Evolutionary conservation across 202 grass and related monocot genomes (phyloP).

Genomic region (Zizania palustris): DNA sequence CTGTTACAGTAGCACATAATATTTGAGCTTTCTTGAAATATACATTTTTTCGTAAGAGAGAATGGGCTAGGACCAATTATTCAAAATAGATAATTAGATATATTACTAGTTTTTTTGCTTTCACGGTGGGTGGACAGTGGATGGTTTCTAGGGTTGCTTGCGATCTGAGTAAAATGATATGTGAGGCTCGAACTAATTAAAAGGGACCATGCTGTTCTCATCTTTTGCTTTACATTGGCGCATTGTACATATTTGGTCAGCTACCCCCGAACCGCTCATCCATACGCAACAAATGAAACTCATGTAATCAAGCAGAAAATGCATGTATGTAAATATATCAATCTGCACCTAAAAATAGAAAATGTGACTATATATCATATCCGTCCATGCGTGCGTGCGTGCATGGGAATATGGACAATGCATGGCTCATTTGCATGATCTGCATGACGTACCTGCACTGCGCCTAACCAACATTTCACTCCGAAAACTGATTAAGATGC

Average conservation of each 20-base stretch:
- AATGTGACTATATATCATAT: not conserved
- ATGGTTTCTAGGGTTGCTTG: slow-evolving; percentile 75
- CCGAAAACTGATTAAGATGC: not conserved
- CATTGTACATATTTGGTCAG: slow-evolving; percentile 49
- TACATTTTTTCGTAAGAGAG: not conserved
- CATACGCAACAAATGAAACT: slow-evolving; percentile 40
- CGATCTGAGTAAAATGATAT: slow-evolving; percentile 84
- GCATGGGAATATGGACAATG: slow-evolving; percentile 43
- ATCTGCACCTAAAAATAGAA: slow-evolving; percentile 9
- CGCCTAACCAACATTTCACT: slow-evolving; percentile 29
- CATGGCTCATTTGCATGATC: slow-evolving; percentile 30
- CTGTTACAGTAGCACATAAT: slow-evolving; percentile 8
- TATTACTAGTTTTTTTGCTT: slow-evolving; percentile 55
- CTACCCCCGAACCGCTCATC: slow-evolving; percentile 49
- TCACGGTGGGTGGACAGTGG: slow-evolving; percentile 57
- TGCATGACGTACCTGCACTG: slow-evolving; percentile 37
- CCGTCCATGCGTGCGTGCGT: slow-evolving; percentile 35
- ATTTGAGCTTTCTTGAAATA: not conserved
- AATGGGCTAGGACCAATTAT: slow-evolving; percentile 32
- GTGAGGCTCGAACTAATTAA: slow-evolving; percentile 71
- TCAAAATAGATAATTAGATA: slow-evolving; percentile 42
- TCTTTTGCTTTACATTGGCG: slow-evolving; percentile 48
- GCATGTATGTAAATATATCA: not conserved
- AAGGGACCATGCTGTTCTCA: slow-evolving; percentile 55
- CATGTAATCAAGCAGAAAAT: slow-evolving; percentile 56